phyloP scores from a whole-genome alignment of 306 rosid genomes.

The Cucurbita pepo region DNA sequence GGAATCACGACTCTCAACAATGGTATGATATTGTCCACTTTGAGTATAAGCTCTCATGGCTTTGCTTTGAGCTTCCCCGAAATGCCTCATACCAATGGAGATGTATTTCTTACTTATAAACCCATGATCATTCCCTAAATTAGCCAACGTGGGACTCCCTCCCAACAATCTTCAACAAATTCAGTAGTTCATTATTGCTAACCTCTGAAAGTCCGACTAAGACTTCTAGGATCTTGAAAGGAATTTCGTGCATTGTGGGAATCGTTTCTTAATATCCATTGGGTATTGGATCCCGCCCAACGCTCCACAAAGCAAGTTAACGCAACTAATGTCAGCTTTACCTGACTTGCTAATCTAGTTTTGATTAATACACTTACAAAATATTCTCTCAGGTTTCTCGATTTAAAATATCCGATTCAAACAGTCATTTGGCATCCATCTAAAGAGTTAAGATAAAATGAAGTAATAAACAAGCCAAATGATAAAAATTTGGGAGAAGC shows the following conservation, averaged over 20 bases:
- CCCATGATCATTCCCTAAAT: too few relatives aligned
- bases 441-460: neutral
- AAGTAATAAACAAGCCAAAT: neutral
- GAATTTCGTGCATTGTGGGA: neutral
- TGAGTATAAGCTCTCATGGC: too few relatives aligned
- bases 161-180: too few relatives aligned
- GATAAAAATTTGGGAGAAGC: constrained; percentile 9
- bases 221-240: neutral
- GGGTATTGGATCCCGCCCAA: neutral
- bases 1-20: too few relatives aligned
- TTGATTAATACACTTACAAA: neutral
- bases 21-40: too few relatives aligned
- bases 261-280: neutral
- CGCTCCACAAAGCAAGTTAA: neutral
- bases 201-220: neutral
- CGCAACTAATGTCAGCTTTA: neutral
- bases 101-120: too few relatives aligned
- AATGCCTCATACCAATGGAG: too few relatives aligned
- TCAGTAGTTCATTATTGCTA: too few relatives aligned
- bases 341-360: neutral
- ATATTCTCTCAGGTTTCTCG: neutral
- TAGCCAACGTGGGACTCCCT: too few relatives aligned
- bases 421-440: neutral
- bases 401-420: neutral
- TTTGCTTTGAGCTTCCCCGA: too few relatives aligned